phyloP scores from a whole-genome alignment of 2,329 filamentous ascomycete genomes.

The Claviceps sp. region DNA sequence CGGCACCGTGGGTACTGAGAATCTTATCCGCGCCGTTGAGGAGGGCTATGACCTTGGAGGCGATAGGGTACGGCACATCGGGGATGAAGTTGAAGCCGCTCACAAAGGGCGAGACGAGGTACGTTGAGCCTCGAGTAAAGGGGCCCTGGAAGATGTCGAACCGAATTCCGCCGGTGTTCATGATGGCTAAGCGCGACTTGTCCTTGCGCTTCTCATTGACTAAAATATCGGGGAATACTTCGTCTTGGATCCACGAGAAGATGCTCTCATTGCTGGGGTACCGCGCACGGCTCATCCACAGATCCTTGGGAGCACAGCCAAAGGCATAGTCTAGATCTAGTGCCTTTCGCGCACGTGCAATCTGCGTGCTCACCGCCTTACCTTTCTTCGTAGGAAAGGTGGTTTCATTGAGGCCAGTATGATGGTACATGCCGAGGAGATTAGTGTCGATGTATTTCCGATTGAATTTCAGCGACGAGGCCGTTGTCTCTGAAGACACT shows the following conservation, averaged over 20 bases:
- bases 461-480: conserved; percentile 45
- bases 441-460: conserved; percentile 93
- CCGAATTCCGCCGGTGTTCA: conserved; percentile 83
- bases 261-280: conserved; percentile 66
- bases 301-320: conserved; percentile 70
- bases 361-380: conserved; percentile 55
- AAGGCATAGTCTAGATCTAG: conserved; percentile 60
- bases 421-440: conserved; percentile 68
- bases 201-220: conserved; percentile 42
- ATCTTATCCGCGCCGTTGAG: conserved; percentile 44
- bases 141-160: conserved; percentile 91
- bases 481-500: conserved; percentile 18
- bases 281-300: conserved; percentile 69
- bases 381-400: conserved; percentile 70
- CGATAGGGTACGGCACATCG: conserved; percentile 67
- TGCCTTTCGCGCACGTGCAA: conserved; percentile 53
- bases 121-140: conserved; percentile 81
- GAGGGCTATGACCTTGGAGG: conserved; percentile 50
- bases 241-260: conserved; percentile 64
- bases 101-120: conserved; percentile 75
- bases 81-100: conserved; percentile 65
- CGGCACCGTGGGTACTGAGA: conserved; percentile 21
- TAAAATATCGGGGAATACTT: conserved; percentile 59
- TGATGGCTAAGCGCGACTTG: conserved; percentile 55
- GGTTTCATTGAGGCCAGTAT: conserved; percentile 56